Percentiles rank a stretch among this genome's conserved stretches.
These are phyloP conservation scores for Daldinia concentrica DNA, from an alignment of 495 filamentous ascomycete genomes.

Conservation along the genomic window DNA sequence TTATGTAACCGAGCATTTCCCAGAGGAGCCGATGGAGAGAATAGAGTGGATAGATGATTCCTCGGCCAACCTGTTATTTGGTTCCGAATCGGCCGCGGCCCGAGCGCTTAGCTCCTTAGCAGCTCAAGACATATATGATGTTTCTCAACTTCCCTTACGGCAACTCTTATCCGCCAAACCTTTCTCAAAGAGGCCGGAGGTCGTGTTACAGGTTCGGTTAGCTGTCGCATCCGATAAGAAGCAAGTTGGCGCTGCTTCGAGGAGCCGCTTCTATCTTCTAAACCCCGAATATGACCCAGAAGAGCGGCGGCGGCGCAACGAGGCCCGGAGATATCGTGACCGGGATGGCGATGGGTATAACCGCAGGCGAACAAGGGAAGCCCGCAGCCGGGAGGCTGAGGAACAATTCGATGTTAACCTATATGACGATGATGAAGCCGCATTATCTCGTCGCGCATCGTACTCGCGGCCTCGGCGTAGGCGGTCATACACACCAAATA, in stretches of 20 bases:
- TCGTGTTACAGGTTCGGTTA: slow-evolving; percentile 73
- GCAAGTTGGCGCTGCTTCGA: slow-evolving; percentile 73
- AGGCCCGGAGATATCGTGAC: slow-evolving; percentile 63
- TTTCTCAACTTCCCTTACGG: slow-evolving; percentile 58
- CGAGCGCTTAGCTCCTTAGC: slow-evolving; percentile 75
- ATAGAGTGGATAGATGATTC: slow-evolving; percentile 97
- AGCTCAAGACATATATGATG: slow-evolving; percentile 53
- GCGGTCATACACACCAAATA: slow-evolving; percentile 49
- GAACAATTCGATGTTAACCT: slow-evolving; percentile 74
- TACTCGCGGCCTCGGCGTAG: slow-evolving; percentile 39
- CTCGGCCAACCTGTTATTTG: slow-evolving; percentile 86
- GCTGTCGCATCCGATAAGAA: slow-evolving; percentile 83
- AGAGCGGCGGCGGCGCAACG: slow-evolving; percentile 66
- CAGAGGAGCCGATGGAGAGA: slow-evolving; percentile 59
- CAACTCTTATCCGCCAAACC: slow-evolving; percentile 68
- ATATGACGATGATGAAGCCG: slow-evolving; percentile 74
- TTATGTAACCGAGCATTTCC: slow-evolving; percentile 73
- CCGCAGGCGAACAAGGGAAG: slow-evolving; percentile 55
- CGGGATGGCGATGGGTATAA: slow-evolving; percentile 68
- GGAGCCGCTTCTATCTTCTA: slow-evolving; percentile 89
- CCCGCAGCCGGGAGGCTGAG: slow-evolving; percentile 57
- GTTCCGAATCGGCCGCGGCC: slow-evolving; percentile 68
- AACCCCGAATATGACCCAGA: slow-evolving; percentile 88
- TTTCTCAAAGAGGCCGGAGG: slow-evolving; percentile 71
- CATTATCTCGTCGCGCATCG: slow-evolving; percentile 47